Evolutionary conservation across 768 basidiomycete genomes (phyloP), one percentile per base, ranked within the genome.

Genomic region (Termitomyces sp.): DNA sequence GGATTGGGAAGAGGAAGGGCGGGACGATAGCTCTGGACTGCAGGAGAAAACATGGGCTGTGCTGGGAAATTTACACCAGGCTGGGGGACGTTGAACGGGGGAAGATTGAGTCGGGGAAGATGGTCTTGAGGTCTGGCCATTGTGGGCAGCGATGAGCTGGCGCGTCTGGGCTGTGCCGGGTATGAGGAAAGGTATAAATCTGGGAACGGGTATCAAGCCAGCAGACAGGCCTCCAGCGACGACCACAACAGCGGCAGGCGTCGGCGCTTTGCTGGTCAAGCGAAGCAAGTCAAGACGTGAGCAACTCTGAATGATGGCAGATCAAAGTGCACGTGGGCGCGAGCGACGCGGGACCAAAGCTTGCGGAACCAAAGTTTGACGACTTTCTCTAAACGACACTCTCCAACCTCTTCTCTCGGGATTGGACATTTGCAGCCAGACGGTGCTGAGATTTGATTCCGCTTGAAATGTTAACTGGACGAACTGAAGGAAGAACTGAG

Each of bases 11-110:
- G 70, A n/a, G 34, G 81, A 60, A 80, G 82, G 0, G 78, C 69
- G 0, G 85, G 82, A 60, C 82, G 84, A 71, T 82, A 85, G 44
- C 78, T 72, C 36, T 84, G 86, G 42, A 88, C 70, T 45, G 78
- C 81, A 7, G 88, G 87, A 6, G 88, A 88, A 69, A 77, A 89
- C 62, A 87, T 70, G 51, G 75, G 75, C 60, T 78, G 81, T 64
- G 50, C 73, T 66, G 54, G 56, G 57, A 77, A 77, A 34, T 50
- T 54, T 2, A 51, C 29, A n/a, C 64, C 66, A 58, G 81, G 83
- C 65, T 84, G 87, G 62, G 85, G 87, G 62, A 79, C 69, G 67
- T 70, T 73, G 64, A 86, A 75, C 48, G 73, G 68, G 28, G 81
- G 77, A 44, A 89, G 80, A 65, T 75, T 80, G 55, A 91, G 80